Evolutionary conservation across 1,139 yeast genomes (phyloP).

Genomic region (Candida dubliniensis): DNA sequence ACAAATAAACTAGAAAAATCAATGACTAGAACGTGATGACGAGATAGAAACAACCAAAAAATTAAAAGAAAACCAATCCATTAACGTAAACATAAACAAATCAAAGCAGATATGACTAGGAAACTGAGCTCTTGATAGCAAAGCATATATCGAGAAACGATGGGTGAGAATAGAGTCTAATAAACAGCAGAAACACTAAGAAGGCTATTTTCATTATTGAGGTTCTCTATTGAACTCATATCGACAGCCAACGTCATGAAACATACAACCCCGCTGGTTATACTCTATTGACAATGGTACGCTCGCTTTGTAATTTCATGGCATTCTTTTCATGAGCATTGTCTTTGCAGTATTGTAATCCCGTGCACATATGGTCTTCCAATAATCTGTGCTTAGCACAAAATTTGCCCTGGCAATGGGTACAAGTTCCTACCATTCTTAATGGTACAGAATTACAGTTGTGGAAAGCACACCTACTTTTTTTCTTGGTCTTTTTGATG

Average conservation of each 20-base stretch:
- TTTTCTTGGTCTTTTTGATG: slow-evolving; percentile 47
- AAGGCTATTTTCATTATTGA: no score
- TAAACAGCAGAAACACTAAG: background rate
- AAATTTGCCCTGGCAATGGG: slow-evolving; percentile 80
- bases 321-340: slow-evolving; percentile 58
- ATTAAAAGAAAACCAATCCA: background rate
- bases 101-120: background rate
- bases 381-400: slow-evolving; percentile 85
- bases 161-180: no score
- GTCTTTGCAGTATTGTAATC: slow-evolving; percentile 78
- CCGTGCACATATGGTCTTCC: slow-evolving; percentile 82
- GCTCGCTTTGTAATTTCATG: slow-evolving; percentile 42
- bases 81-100: background rate
- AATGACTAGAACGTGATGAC: background rate
- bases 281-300: slow-evolving; percentile 36
- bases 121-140: no score
- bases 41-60: background rate
- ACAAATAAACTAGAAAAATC: background rate
- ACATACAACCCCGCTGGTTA: slow-evolving; percentile 16
- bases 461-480: slow-evolving; percentile 62
- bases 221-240: background rate
- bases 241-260: background rate
- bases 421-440: slow-evolving; percentile 86
- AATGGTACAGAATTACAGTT: slow-evolving; percentile 67
- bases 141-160: no score